Conservation (phyloP, 2,329 filamentous ascomycete genomes). For the Ophiostoma ulmi region DNA sequence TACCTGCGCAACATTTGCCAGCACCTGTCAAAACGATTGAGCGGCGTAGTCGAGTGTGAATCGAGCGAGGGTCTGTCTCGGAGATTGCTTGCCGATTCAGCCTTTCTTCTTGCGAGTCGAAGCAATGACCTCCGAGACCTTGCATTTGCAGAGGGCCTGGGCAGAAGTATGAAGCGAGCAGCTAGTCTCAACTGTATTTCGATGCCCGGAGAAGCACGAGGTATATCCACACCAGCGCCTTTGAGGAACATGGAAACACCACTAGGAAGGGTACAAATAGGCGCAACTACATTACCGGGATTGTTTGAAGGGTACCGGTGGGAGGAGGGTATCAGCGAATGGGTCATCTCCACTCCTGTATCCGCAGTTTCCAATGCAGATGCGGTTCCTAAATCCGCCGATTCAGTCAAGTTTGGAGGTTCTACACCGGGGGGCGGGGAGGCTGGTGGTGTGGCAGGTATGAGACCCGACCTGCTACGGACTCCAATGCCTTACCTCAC, state of each 20-base stretch:
- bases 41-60: constrained; percentile 26
- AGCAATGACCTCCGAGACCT: constrained; percentile 51
- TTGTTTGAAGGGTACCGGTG: constrained; percentile 33
- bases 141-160: constrained; percentile 48
- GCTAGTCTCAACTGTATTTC: neutral
- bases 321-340: constrained; percentile 40
- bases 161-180: constrained; percentile 8
- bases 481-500: constrained; percentile 5
- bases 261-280: neutral
- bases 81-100: constrained; percentile 43
- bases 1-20: constrained; percentile 40
- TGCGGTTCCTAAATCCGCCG: neutral
- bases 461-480: constrained; percentile 13
- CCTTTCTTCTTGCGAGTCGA: constrained; percentile 48
- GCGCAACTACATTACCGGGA: neutral
- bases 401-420: neutral
- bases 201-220: neutral
- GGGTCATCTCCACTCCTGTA: constrained; percentile 31
- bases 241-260: neutral
- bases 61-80: constrained; percentile 34
- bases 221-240: neutral
- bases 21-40: constrained; percentile 33
- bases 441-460: neutral
- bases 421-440: neutral
- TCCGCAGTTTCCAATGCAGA: neutral